These are phyloP conservation scores for Cylindrodendrum hubeiense DNA, from an alignment of 2,329 filamentous ascomycete genomes.

Conservation along the genomic window DNA sequence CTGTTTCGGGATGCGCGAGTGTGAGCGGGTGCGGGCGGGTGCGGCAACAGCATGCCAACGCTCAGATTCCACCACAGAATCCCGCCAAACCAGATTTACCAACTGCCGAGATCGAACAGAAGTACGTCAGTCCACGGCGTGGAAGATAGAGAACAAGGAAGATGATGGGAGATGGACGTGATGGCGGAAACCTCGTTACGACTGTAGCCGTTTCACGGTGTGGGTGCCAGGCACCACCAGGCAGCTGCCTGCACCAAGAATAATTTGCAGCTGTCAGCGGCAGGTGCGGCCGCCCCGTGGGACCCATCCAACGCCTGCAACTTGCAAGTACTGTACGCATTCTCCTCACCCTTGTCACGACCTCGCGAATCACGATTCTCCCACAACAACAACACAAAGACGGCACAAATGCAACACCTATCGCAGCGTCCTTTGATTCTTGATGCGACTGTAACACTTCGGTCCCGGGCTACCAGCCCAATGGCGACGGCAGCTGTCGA, in stretches of 20 bases:
- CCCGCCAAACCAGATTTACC: not conserved
- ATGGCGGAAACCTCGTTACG: slow-evolving; percentile 3
- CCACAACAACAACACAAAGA: not conserved
- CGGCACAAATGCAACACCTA: not conserved
- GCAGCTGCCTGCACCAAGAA: slow-evolving; percentile 6
- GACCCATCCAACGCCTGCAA: not conserved
- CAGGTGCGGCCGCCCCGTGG: not conserved
- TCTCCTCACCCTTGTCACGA: not conserved
- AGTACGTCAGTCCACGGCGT: not conserved
- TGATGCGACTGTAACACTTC: not conserved
- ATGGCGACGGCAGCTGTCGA: not conserved
- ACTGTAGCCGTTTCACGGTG: slow-evolving; percentile 2
- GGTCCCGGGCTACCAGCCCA: not conserved
- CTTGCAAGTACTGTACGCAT: not conserved
- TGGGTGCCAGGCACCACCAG: not conserved
- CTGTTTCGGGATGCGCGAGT: slow-evolving; percentile 27
- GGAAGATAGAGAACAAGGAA: not conserved
- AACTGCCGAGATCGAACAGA: not conserved
- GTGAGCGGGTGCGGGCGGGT: slow-evolving; percentile 17
- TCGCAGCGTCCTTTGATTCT: not conserved
- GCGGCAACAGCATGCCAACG: slow-evolving; percentile 4
- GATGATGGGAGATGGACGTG: not conserved
- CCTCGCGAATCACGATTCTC: not conserved
- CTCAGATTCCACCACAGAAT: not conserved
- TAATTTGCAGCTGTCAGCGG: slow-evolving; percentile 6